phyloP scores from a whole-genome alignment of 306 rosid species.

The Castanea crenata region DNA sequence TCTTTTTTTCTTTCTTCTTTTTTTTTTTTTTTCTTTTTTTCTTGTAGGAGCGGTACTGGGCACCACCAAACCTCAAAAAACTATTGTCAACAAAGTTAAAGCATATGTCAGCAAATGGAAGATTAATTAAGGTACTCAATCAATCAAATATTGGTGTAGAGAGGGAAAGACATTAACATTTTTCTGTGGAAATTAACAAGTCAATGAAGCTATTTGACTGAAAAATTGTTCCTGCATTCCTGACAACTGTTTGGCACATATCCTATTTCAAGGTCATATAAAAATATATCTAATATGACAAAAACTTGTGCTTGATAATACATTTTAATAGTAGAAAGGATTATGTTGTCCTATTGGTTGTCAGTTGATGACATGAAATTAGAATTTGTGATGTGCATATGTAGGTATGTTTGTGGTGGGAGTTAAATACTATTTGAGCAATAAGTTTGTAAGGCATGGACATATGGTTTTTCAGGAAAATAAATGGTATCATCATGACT shows the following conservation, averaged over 20 bases:
- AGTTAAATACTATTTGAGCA: conserved; percentile 12
- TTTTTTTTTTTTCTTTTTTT: background rate
- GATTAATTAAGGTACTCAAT: conserved; percentile 68
- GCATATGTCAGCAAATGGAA: conserved; percentile 76
- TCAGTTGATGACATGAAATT: background rate
- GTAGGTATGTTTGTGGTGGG: conserved; percentile 2
- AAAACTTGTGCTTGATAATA: background rate
- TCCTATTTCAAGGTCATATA: conserved; percentile 11
- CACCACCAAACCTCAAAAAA: conserved; percentile 75
- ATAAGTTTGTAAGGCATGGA: conserved; percentile 12
- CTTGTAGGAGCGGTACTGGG: conserved; percentile 68
- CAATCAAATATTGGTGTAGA: conserved; percentile 13
- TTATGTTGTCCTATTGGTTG: conserved; percentile 1
- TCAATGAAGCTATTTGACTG: conserved; percentile 14
- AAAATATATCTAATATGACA: conserved; percentile 13
- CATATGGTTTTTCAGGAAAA: conserved; percentile 1
- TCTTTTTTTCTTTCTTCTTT: background rate
- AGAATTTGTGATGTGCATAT: conserved; percentile 15
- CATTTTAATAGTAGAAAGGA: background rate
- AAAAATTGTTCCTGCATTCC: conserved; percentile 1
- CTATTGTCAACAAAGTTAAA: conserved; percentile 71
- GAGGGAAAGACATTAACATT: background rate
- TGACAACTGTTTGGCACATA: background rate
- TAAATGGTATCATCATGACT: conserved; percentile 4
- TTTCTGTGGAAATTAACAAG: conserved; percentile 15